Conservation (phyloP, 345 rosid genomes). For the Noccaea bulbosa region DNA sequence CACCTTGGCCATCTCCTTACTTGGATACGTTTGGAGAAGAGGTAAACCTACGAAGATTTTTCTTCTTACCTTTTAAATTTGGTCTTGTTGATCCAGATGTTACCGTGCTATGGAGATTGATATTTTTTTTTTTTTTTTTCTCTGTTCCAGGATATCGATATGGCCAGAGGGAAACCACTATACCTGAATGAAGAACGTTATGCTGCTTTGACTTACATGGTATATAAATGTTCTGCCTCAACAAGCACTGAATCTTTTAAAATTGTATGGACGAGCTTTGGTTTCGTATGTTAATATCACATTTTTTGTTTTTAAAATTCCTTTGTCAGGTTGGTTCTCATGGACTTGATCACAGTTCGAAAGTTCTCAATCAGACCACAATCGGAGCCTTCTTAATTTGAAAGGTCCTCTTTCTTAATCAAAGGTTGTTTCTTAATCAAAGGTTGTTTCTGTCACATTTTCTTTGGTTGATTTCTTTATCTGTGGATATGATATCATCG, state of each 20-base stretch:
- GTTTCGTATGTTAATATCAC: slow-evolving; percentile 14
- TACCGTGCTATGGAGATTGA: not conserved
- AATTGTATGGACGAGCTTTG: not conserved
- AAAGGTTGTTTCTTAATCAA: slow-evolving; percentile 12
- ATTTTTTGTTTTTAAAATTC: slow-evolving; percentile 4
- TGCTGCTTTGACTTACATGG: slow-evolving; percentile 84
- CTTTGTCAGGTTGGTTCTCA: slow-evolving; percentile 87
- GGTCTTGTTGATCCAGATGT: not conserved
- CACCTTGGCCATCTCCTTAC: slow-evolving; percentile 94
- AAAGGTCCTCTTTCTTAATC: slow-evolving; percentile 4
- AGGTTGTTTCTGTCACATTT: not conserved
- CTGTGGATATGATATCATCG: slow-evolving; percentile 26
- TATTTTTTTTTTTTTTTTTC: not conserved
- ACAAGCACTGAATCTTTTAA: not conserved
- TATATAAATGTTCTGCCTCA: slow-evolving; percentile 40
- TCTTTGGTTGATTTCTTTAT: slow-evolving; percentile 39
- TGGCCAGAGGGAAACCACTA: slow-evolving; percentile 83
- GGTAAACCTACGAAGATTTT: slow-evolving; percentile 44
- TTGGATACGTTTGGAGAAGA: slow-evolving; percentile 97
- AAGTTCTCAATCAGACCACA: slow-evolving; percentile 79
- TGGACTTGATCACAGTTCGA: slow-evolving; percentile 81
- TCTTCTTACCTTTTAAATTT: not conserved
- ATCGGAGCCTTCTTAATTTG: slow-evolving; percentile 56
- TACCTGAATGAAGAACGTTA: slow-evolving; percentile 97
- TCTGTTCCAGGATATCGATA: slow-evolving; percentile 65